Evolutionary conservation across 2,329 filamentous ascomycete genomes (phyloP), one percentile per base, ranked within the genome.

Genomic region (Intubia oerlemansii): DNA sequence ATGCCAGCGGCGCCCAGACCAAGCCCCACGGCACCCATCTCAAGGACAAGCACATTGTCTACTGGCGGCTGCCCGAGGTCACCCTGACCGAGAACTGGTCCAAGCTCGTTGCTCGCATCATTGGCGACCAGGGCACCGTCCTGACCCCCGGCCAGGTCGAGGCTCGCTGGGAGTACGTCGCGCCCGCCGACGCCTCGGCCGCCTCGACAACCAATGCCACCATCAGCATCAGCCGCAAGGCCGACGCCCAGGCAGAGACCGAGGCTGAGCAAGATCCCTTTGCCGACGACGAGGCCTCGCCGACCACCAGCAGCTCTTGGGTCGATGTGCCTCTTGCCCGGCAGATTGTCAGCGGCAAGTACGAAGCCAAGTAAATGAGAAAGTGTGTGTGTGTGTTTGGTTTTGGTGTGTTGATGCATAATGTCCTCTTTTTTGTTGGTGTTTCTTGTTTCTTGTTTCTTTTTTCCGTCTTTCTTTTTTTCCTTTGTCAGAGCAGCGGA

Each of bases 21-120:
- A 85, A 84, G 45, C 80, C 80, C 1, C 54, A 65, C 1, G 79
- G 79, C n/a, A 81, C 68, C 1, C 82, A 85, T 43, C 57, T 76
- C 14, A 75, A 74, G 41, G 78, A 85, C 25, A 74, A 74, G 42
- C 70, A 72, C 25, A 45, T 81, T 15, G 70, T 88, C 10, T 82
- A 78, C 56, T 90, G 80, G 79, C 69, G 73, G 10, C 51, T 88
- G 1, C 73, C 73, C 25, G 75, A 90, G 36, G 56, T 95, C 11
- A 26, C 25, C 7, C 30, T 36, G 22, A 34, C 34, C 2, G 27
- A 65, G 7, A 69, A 69, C 28, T 62, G 67, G 38, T 63, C 75
- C 42, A 85, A 81, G 51, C 67, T 93, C 33, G 71, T 92, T 6
- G 88, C 81, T 34, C 68, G 82, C 4, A 77, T 98, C 40, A 55